Base-by-base conservation (phyloP, 805 yeast species). In the Candida sithepensis region DNA sequence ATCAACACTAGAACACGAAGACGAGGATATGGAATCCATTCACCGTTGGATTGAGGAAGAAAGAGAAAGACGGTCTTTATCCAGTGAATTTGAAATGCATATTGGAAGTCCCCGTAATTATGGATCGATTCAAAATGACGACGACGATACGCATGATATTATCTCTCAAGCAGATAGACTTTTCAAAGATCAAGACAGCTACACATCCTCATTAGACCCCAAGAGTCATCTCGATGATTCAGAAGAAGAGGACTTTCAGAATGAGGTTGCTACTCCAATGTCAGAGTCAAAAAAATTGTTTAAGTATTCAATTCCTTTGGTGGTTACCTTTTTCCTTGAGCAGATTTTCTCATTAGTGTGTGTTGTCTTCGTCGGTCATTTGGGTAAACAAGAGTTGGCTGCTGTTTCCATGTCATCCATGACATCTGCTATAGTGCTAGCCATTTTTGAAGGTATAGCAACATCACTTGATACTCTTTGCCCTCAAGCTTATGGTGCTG, bases 381-480 rank as follows among this genome's bases (percentile, higher is more conserved):
- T 86, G 45, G 94, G 94, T 4, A 81, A 78, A 44, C 72, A 74
- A 13, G 89, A 84, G 60, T 69, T 86, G 43, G 92, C 91, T 7
- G 92, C 89, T 12, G 88, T 84, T 7, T 80, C 88, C 6, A 69
- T 86, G 56, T 83, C 88, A 7, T 78, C 88, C 18, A 85, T 85
- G 91, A 84, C 91, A 2, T 88, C 89, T 2, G 84, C 85, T 49
- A 84, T 86, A 38, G 76, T 84, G 1, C 75, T 84, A 51, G 88
- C 90, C 22, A 75, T 85, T 1, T 81, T 85, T 56, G 89, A 84
- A 63, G 94, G 92, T 14, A 78, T 85, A 1, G 75, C 89, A 16
- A 85, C 92, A 0, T 77, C 89, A 50, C 70, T 86, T 45, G 92
- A 85, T 58, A 86, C 94, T 0, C 68, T 86, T 26, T 86, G 94